These are phyloP conservation scores for Mucor plumbeus DNA, from an alignment of 371 early-diverging fungal genomes.

Conservation along the genomic window DNA sequence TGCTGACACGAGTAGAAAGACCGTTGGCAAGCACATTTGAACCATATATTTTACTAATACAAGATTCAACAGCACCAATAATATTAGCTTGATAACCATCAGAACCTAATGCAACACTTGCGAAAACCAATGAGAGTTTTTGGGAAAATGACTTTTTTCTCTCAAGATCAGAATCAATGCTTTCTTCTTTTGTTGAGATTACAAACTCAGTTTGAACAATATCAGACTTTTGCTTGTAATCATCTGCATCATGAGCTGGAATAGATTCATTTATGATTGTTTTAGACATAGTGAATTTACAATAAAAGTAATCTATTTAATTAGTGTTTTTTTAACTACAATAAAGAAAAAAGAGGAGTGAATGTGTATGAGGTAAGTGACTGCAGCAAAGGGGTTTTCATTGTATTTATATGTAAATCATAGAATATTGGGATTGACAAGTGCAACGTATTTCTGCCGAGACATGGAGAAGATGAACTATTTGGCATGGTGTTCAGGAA, in stretches of 20 bases:
- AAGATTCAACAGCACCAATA: slow-evolving; percentile 45
- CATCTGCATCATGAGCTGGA: not conserved
- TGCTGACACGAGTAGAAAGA: slow-evolving; percentile 39
- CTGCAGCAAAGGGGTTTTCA: not conserved
- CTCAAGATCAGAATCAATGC: slow-evolving; percentile 1
- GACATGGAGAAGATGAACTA: not conserved
- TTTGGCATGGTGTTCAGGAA: not conserved
- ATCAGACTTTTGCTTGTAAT: slow-evolving; percentile 1
- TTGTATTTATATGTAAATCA: not conserved
- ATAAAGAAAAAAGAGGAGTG: not conserved
- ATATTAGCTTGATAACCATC: slow-evolving; percentile 56
- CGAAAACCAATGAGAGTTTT: slow-evolving; percentile 31
- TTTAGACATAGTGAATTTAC: not conserved
- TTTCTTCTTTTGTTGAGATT: not conserved
- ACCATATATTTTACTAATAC: slow-evolving; percentile 44
- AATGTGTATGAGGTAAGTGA: not conserved
- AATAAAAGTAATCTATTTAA: not conserved
- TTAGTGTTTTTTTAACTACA: no score
- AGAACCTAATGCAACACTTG: slow-evolving; percentile 44
- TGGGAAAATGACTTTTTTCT: slow-evolving; percentile 7
- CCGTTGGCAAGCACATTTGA: slow-evolving; percentile 27
- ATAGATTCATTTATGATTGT: not conserved
- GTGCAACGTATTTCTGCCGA: slow-evolving; percentile 1
- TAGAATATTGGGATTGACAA: not conserved
- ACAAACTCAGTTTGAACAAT: not conserved